Conservation (phyloP, 495 filamentous ascomycete genomes). For the Penicillium egyptiacum region DNA sequence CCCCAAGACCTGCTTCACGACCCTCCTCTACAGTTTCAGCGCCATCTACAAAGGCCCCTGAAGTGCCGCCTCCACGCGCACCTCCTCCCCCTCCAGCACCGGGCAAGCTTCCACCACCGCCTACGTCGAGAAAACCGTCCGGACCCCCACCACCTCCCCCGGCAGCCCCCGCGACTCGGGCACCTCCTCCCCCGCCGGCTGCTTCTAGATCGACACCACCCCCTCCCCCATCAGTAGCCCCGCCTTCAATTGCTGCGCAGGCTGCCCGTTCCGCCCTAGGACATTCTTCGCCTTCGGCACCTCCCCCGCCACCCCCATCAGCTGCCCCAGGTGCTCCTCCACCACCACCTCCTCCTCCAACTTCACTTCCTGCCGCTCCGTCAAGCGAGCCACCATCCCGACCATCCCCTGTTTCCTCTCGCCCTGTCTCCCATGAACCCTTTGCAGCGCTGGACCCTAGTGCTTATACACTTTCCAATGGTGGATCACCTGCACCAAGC, state of each 20-base stretch:
- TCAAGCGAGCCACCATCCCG: slow-evolving; percentile 46
- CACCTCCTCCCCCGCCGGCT: slow-evolving; percentile 51
- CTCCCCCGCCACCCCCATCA: slow-evolving; percentile 53
- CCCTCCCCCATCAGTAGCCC: slow-evolving; percentile 37
- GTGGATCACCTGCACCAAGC: slow-evolving; percentile 39
- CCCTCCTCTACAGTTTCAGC: slow-evolving; percentile 51
- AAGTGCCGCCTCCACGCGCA: slow-evolving; percentile 57
- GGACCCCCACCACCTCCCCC: slow-evolving; percentile 46
- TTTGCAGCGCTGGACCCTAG: slow-evolving; percentile 70
- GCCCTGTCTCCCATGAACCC: slow-evolving; percentile 40
- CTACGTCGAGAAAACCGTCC: slow-evolving; percentile 64
- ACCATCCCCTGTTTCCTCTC: slow-evolving; percentile 52
- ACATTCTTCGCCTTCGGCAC: slow-evolving; percentile 28
- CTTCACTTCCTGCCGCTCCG: slow-evolving; percentile 50
- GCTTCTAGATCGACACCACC: slow-evolving; percentile 41
- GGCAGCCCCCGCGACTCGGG: slow-evolving; percentile 39
- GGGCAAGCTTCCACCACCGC: slow-evolving; percentile 51
- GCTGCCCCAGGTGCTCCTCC: slow-evolving; percentile 46
- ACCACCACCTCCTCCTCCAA: slow-evolving; percentile 49
- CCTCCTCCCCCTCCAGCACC: slow-evolving; percentile 63
- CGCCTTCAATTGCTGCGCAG: slow-evolving; percentile 43
- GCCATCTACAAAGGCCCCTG: slow-evolving; percentile 49
- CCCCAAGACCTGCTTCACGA: slow-evolving; percentile 51
- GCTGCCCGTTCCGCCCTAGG: slow-evolving; percentile 41
- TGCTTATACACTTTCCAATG: slow-evolving; percentile 71